Base-by-base conservation (phyloP, 129 eudicot genomes). In the Helianthus tuberosus region DNA sequence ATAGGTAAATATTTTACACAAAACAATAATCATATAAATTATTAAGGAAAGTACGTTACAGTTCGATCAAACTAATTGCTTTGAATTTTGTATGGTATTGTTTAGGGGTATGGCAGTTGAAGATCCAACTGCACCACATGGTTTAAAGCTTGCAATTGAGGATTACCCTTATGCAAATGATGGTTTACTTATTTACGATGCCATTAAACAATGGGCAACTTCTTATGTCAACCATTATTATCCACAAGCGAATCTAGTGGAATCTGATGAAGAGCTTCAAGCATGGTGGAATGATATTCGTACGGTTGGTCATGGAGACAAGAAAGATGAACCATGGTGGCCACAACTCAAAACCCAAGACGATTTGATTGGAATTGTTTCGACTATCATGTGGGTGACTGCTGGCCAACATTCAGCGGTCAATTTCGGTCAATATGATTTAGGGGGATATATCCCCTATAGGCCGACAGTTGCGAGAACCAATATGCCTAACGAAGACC, bases 321-420 rank as follows among this genome's bases (percentile, higher is more conserved):
- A 81, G 71, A 85, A 85, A 55, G 76, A 84, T 53, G 80, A 80
- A 62, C 72, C 88, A 15, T 80, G 89, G 89, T 85, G 89, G 89
- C 83, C 89, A 5, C 53, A 51, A 6, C 80, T 74, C 39, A 69
- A 59, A 16, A 75, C 77, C 9, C 73, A 53, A 79, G 59, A 72
- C 0, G 83, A 79, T 23, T 55, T 79, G 17, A 79, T 72, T 27
- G 12, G 8, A 41, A 71, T 72, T n/a, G 77, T 79, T 3, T 64
- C 83, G 3, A 79, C 83, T 2, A 79, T 79, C 66, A 78, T 78
- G 54, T 78, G 82, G 82, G 78, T 78, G 29, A 44, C 60, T 1
- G 54, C 82, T 6, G 82, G 77, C 15, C 87, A 83, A 49, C 87
- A 83, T 58, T 62, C 87, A 8, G 87, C 84, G 1, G 87, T 83